Base-by-base conservation (phyloP, 768 basidiomycete genomes). In the Amanita muscaria region DNA sequence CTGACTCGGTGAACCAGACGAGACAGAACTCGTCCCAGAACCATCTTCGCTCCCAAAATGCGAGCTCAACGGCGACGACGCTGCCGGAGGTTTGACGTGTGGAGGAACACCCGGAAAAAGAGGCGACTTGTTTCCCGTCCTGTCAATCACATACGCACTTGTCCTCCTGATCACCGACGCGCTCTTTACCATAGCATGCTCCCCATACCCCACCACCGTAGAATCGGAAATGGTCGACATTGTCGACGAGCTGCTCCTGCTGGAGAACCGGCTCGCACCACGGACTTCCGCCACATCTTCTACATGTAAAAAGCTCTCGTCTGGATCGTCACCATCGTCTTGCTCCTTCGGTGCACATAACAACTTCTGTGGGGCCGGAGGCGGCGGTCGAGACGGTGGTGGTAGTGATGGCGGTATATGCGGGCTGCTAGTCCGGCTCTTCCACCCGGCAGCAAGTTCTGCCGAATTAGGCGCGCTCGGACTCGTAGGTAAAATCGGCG, bases 131-230 rank as follows among this genome's bases (percentile, higher is more conserved):
- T 38, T 39, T 15, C 5, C 8, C 30, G 46, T 18, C n/a, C 56
- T 55, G 44, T 67, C 64, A 30, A 78, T 57, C 14, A 78, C 66
- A 34, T 72, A 74, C n/a, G 78, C 77, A 8, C 72, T 65, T 10
- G 74, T 68, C 40, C 72, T 63, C 45, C 73, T 64, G 19, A 69
- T 74, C 9, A 79, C 60, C 16, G 66, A 70, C 7, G 67, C 73
- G 42, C 64, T 65, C 39, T 70, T 60, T 5, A 75, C 70, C 40
- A 75, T 65, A 11, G 66, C 55, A 14, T 19, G n/a, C 12, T 61
- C 49, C 2, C 59, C 56, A 12, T 70, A 52, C 18, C 55, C 64
- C 1, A 64, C 64, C 10, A 78, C 69, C 2, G 75, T 77, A 14
- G 63, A 57, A 11, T 34, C 38, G 14, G 44, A 45, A 16, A 73